Percentiles rank a stretch among this genome's conserved stretches.
Conservation (phyloP, 148 eudicot species). For the Linanthus parryae region DNA sequence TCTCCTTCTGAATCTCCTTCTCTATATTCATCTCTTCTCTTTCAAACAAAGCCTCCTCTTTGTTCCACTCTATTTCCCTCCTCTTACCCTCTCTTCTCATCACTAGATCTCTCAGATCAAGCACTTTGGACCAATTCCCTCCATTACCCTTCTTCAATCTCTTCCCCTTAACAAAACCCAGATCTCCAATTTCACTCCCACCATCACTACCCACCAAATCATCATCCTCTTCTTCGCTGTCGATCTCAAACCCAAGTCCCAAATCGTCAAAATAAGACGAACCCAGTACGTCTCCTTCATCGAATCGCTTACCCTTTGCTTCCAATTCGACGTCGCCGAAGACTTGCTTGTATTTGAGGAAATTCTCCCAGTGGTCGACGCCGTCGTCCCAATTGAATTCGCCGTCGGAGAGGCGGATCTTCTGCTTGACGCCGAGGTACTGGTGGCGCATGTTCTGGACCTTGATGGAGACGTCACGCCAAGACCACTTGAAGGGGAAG, state of each 20-base stretch:
- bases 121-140: slow-evolving; percentile 26
- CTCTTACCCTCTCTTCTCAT: slow-evolving; percentile 59
- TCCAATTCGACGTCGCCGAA: slow-evolving; percentile 84
- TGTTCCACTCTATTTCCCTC: slow-evolving; percentile 48
- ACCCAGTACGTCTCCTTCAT: slow-evolving; percentile 20
- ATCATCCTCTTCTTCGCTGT: slow-evolving; percentile 37
- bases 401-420: slow-evolving; percentile 38
- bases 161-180: slow-evolving; percentile 20
- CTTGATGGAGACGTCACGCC: slow-evolving; percentile 91
- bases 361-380: slow-evolving; percentile 81
- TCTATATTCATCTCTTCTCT: slow-evolving; percentile 28
- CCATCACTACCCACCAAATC: slow-evolving; percentile 18
- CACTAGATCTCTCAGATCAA: slow-evolving; percentile 54
- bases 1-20: slow-evolving; percentile 31
- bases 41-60: slow-evolving; percentile 34
- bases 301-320: slow-evolving; percentile 23
- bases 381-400: slow-evolving; percentile 77
- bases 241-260: slow-evolving; percentile 37
- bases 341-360: slow-evolving; percentile 64
- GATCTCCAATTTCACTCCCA: slow-evolving; percentile 23
- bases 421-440: slow-evolving; percentile 86
- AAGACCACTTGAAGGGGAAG: slow-evolving; percentile 80
- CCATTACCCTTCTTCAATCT: slow-evolving; percentile 26
- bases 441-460: slow-evolving; percentile 96
- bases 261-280: no score